Base-by-base conservation (phyloP, 352 stramenopile genomes). In the Pythium scleroteichum region DNA sequence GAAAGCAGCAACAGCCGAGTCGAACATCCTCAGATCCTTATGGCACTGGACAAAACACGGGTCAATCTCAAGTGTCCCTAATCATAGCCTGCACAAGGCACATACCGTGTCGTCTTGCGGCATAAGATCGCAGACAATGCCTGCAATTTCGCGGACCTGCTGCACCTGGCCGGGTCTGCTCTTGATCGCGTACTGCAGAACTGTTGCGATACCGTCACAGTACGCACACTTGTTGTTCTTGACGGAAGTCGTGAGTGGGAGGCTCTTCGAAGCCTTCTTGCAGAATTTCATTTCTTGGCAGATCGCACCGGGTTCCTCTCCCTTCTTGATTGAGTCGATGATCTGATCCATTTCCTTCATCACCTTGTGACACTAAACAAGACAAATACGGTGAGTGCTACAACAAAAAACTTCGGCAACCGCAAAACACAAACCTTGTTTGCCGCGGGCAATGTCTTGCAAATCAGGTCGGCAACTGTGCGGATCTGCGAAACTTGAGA, bases 241-340 rank as follows among this genome's bases (percentile, higher is more conserved):
- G 1, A 26, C 17, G 8, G 44, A 8, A 22, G 29, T 40, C 3
- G 44, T 19, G 16, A 60, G n/a, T 7, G 39, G 9, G 7, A 57
- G 17, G 17, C 22, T 24, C 12, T 33, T 41, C 14, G 27, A 38
- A 1, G 20, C 17, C 40, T 53, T 59, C 19, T 61, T 62, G 40
- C 82, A 90, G 29, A 87, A 85, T 59, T 87, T 75, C 54, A 92
- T 59, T 38, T 89, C 73, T n/a, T 77, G 56, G 44, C 82, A 92
- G 46, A 92, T 87, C 23, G 68, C 53, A 39, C 78, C 82, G 1
- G 76, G 76, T 10, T 77, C 66, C 20, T 89, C 75, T 9, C 80
- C 82, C 68, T 85, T 89, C 58, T 82, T 75, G 6, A 92, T 71
- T 45, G 68, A 78, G 48, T 89, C 75, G 6, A 92, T 71, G 48